Evolutionary conservation across 305 asterid species (phyloP).

Genomic region (Solanum hybrid): DNA sequence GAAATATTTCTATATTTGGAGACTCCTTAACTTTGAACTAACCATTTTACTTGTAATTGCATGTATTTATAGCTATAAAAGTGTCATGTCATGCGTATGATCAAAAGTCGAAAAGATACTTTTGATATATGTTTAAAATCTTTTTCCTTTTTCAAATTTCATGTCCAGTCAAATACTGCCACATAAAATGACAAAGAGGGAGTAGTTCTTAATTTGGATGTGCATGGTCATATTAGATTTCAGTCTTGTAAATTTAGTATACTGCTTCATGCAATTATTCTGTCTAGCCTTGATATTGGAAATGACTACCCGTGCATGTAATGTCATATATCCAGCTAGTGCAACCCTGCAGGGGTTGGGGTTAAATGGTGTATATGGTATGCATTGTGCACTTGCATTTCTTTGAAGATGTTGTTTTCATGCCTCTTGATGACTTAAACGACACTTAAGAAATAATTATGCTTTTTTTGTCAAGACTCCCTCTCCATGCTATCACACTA

Average conservation of each 20-base stretch:
- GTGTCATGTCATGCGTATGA: background rate
- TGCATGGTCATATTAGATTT: background rate
- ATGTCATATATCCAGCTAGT: background rate
- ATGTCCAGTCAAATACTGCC: background rate
- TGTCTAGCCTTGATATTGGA: background rate
- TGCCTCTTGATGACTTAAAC: background rate
- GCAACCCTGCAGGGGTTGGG: background rate
- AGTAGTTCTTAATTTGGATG: background rate
- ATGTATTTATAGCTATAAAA: background rate
- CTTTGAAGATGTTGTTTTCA: background rate
- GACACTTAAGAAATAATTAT: no score
- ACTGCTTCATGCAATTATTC: background rate
- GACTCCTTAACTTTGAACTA: no score
- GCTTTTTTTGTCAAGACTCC: no score
- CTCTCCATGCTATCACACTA: no score
- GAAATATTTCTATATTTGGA: no score
- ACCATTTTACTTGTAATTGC: background rate
- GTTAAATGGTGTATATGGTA: background rate
- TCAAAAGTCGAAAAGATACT: background rate
- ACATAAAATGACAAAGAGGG: background rate
- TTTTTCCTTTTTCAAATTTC: background rate
- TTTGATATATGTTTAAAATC: background rate
- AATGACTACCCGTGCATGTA: background rate
- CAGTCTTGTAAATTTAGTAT: background rate
- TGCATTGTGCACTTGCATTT: background rate